Conservation (phyloP, 371 early-diverging fungal genomes). For the Scutellospora calospora region DNA sequence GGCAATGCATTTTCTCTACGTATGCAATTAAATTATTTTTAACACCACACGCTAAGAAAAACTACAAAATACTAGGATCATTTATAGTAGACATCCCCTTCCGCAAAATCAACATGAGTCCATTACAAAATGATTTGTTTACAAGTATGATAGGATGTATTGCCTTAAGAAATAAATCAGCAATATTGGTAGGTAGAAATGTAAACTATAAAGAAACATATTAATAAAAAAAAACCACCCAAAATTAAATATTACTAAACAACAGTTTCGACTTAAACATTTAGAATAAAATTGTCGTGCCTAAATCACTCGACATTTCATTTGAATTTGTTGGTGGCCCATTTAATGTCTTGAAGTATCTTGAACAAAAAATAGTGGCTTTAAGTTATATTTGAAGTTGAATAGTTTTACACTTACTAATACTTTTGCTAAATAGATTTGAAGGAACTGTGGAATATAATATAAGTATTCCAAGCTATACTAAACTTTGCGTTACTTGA, state of each 20-base stretch:
- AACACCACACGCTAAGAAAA: background rate
- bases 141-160: constrained; percentile 59
- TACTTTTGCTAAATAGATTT: constrained; percentile 45
- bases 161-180: constrained; percentile 60
- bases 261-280: constrained; percentile 51
- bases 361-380: constrained; percentile 18
- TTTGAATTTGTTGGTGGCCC: constrained; percentile 45
- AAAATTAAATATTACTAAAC: background rate
- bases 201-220: constrained; percentile 53
- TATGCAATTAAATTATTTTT: constrained; percentile 24
- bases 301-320: constrained; percentile 54
- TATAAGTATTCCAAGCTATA: constrained; percentile 61
- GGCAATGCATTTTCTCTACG: constrained; percentile 62
- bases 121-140: constrained; percentile 63
- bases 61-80: background rate
- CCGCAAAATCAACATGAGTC: constrained; percentile 64
- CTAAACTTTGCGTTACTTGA: constrained; percentile 67
- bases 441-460: constrained; percentile 59
- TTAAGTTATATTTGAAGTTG: background rate
- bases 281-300: constrained; percentile 55
- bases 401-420: constrained; percentile 31
- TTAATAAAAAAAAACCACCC: background rate
- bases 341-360: constrained; percentile 44
- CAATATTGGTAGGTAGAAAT: constrained; percentile 60
- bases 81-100: constrained; percentile 64